These are phyloP conservation scores for Pseudogymnoascus sp. DNA, from an alignment of 2,329 filamentous ascomycete genomes.

Conservation along the genomic window DNA sequence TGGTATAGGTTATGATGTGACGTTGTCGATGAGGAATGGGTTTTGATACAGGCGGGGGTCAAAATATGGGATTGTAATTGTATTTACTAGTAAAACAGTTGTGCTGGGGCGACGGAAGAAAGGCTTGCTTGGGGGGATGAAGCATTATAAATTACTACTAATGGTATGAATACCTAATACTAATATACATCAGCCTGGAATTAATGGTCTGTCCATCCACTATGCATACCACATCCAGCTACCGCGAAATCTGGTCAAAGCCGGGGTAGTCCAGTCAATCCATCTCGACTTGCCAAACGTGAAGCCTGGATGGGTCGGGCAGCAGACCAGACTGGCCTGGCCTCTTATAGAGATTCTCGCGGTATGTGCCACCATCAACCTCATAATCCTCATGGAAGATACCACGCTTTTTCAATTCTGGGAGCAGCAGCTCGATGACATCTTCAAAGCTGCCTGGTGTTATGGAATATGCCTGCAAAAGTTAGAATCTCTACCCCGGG, in stretches of 20 bases:
- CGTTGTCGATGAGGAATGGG: not conserved
- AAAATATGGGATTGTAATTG: not conserved
- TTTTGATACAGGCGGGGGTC: too few species aligned
- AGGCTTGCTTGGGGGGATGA: not conserved
- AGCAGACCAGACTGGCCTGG: slow-evolving; percentile 41
- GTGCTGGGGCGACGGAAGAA: not conserved
- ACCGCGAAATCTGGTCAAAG: slow-evolving; percentile 10
- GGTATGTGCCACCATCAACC: slow-evolving; percentile 48
- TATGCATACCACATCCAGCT: too few species aligned
- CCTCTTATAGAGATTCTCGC: slow-evolving; percentile 50
- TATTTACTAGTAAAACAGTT: not conserved
- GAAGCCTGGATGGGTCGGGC: slow-evolving; percentile 15
- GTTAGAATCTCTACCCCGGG: not conserved
- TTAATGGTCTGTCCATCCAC: too few species aligned
- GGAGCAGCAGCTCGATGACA: slow-evolving; percentile 55
- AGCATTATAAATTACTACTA: not conserved
- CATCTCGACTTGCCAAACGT: slow-evolving; percentile 23
- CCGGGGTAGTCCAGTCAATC: slow-evolving; percentile 24
- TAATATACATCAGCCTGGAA: too few species aligned
- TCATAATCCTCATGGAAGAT: slow-evolving; percentile 45
- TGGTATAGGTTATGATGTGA: not conserved
- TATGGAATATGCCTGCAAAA: slow-evolving; percentile 42
- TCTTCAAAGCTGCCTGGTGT: slow-evolving; percentile 61
- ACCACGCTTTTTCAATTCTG: slow-evolving; percentile 51
- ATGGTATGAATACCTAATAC: not conserved